phyloP scores from a whole-genome alignment of 192 early-diverging fungal genomes.

The Coemansia sp. region DNA sequence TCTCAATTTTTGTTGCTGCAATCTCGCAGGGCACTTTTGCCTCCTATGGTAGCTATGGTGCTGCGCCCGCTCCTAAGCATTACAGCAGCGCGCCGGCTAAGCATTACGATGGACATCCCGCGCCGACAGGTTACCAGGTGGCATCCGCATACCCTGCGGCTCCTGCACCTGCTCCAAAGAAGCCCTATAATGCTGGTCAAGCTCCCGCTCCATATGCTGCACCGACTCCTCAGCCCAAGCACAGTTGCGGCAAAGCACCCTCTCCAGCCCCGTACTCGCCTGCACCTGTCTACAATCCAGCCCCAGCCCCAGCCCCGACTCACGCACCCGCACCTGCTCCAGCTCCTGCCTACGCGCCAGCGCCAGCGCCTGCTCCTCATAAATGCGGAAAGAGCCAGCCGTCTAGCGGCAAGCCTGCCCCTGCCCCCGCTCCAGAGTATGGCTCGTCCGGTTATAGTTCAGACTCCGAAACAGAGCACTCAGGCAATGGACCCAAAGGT shows the following conservation, averaged over 20 bases:
- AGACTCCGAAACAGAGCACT: not conserved
- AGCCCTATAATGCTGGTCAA: conserved; percentile 5
- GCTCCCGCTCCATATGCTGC: conserved; percentile 19
- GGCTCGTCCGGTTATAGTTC: not conserved
- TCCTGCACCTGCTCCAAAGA: conserved; percentile 14
- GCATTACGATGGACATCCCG: not conserved
- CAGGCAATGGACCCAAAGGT: not conserved
- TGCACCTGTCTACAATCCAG: not conserved
- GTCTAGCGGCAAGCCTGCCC: conserved; percentile 15
- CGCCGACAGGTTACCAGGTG: not conserved
- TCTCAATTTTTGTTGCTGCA: conserved; percentile 33
- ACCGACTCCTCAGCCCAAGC: conserved; percentile 5
- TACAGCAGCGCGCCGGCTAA: conserved; percentile 9
- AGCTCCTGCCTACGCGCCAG: not conserved
- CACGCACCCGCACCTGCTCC: not conserved
- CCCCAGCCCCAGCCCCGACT: not conserved
- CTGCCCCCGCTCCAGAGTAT: conserved; percentile 1
- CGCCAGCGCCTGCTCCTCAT: not conserved
- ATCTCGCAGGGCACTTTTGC: conserved; percentile 21
- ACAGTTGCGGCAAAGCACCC: not conserved
- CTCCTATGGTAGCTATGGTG: not conserved
- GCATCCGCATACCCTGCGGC: conserved; percentile 3
- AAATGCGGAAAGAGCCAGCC: conserved; percentile 8
- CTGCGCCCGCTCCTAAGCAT: conserved; percentile 7
- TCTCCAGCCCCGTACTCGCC: not conserved